Evolutionary conservation across 371 early-diverging fungal species (phyloP).

Genomic region (Rhizomucor pusillus): DNA sequence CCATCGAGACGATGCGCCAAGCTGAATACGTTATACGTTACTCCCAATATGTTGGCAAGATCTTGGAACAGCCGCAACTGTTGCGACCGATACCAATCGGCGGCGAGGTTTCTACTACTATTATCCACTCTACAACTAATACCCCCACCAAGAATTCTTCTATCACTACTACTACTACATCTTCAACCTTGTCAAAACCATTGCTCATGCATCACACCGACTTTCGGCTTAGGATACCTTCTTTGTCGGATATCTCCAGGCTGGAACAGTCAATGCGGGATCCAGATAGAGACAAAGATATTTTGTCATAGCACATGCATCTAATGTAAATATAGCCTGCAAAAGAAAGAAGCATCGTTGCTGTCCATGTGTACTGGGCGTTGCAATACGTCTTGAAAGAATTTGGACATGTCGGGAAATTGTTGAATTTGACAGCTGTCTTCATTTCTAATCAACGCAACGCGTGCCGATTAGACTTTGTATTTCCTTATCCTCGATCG

Average conservation of each 20-base stretch:
- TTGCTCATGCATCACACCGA: conserved; percentile 17
- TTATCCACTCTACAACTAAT: conserved; percentile 1
- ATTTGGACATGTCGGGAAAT: too few species aligned
- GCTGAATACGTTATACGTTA: conserved; percentile 64
- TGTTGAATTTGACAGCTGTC: too few species aligned
- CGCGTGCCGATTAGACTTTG: too few species aligned
- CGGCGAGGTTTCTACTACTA: neutral
- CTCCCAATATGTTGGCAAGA: conserved; percentile 27
- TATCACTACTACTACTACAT: neutral
- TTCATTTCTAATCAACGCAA: too few species aligned
- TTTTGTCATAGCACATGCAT: neutral
- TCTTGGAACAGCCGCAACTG: conserved; percentile 1
- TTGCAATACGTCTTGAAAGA: too few species aligned
- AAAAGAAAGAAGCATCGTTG: too few species aligned
- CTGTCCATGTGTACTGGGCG: too few species aligned
- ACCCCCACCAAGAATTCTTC: neutral
- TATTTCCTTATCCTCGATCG: too few species aligned
- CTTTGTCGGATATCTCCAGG: conserved; percentile 14
- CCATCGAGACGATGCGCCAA: conserved; percentile 67
- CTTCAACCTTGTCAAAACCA: conserved; percentile 7
- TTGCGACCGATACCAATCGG: neutral
- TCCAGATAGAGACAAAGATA: neutral
- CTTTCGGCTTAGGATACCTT: conserved; percentile 20
- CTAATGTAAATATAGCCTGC: neutral
- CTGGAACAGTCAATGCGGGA: conserved; percentile 23